These are phyloP conservation scores for Fermentozyma sake DNA, from an alignment of 1,139 yeast genomes.

Conservation along the genomic window DNA sequence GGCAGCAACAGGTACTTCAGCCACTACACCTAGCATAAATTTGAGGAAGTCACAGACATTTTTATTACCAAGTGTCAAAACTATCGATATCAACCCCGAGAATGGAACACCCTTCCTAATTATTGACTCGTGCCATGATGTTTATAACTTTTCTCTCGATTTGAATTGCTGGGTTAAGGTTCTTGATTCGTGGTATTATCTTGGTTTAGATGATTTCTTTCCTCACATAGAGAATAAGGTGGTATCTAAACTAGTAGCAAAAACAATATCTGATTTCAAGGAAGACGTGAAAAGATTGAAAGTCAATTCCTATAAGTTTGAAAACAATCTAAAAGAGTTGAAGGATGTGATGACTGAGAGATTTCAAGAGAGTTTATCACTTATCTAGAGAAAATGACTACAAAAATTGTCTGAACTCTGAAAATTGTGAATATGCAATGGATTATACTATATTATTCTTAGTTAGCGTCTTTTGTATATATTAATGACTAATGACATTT, in stretches of 20 bases:
- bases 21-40: too few species aligned
- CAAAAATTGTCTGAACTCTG: too few species aligned
- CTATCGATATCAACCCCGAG: conserved; percentile 27
- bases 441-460: too few species aligned
- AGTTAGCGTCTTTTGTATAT: too few species aligned
- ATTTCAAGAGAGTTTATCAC: conserved; percentile 12
- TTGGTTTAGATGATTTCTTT: conserved; percentile 10
- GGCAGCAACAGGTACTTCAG: conserved; percentile 3
- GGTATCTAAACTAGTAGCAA: conserved; percentile 3
- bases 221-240: conserved; percentile 1
- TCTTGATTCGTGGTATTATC: conserved; percentile 46
- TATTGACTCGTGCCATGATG: conserved; percentile 30
- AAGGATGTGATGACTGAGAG: conserved; percentile 20
- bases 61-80: conserved; percentile 23
- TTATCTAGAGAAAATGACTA: too few species aligned
- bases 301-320: conserved; percentile 21
- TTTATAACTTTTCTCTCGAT: conserved; percentile 36
- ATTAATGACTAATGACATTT: conserved; percentile 1
- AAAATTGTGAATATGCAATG: too few species aligned
- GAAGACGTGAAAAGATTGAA: conserved; percentile 17
- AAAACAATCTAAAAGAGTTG: conserved; percentile 15
- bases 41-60: conserved; percentile 11
- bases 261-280: conserved; percentile 10
- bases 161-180: conserved; percentile 44
- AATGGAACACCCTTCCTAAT: conserved; percentile 42